These are phyloP conservation scores for Antitrichia curtipendula DNA, from an alignment of 225 moss, liverwort and hornwort species.

Conservation along the genomic window DNA sequence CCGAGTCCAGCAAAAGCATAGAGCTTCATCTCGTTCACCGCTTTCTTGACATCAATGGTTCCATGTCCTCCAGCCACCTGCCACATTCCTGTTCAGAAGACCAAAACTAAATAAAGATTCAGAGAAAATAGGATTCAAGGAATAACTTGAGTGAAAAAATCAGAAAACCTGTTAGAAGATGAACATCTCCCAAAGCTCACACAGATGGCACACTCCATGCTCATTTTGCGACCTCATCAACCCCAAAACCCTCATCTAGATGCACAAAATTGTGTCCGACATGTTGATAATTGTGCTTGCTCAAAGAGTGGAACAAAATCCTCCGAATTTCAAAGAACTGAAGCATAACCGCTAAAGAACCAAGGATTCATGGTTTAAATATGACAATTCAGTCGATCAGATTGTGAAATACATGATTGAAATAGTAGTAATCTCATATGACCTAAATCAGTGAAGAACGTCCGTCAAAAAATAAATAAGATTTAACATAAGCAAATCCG, in stretches of 20 bases:
- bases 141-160: not conserved
- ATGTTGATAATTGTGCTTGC: not conserved
- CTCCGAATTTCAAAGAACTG: not conserved
- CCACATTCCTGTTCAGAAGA: slow-evolving; percentile 36
- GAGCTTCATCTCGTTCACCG: slow-evolving; percentile 37
- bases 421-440: not conserved
- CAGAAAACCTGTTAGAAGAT: not conserved
- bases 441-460: not conserved
- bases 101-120: not conserved
- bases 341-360: not conserved
- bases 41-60: slow-evolving; percentile 29
- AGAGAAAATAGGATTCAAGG: not conserved
- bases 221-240: not conserved
- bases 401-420: not conserved
- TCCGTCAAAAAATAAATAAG: not conserved
- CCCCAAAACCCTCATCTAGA: not conserved
- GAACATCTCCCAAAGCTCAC: not conserved
- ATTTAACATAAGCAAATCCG: not conserved
- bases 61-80: slow-evolving; percentile 60
- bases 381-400: not conserved
- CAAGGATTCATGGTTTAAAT: not conserved
- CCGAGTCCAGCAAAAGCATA: slow-evolving; percentile 42
- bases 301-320: not conserved
- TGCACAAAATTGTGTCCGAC: not conserved
- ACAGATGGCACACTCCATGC: not conserved